Conservation (phyloP, 2,329 filamentous ascomycete genomes). For the Conoideocrella luteorostrata region DNA sequence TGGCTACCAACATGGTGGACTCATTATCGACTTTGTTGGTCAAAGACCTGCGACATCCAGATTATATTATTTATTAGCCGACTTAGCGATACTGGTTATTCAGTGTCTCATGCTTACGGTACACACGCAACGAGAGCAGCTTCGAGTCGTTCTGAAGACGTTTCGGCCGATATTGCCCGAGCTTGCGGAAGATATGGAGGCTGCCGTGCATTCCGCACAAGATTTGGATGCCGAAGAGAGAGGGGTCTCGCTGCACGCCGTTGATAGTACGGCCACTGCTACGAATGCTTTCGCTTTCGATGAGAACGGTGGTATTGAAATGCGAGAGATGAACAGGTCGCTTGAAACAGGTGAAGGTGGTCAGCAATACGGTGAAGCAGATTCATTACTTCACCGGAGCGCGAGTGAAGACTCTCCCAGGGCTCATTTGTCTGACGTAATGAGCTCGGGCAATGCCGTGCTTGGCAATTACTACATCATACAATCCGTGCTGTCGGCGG, state of each 20-base stretch:
- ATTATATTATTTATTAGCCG: slow-evolving; percentile 48
- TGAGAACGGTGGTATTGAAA: slow-evolving; percentile 38
- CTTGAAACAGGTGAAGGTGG: slow-evolving; percentile 18
- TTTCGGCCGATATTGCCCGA: slow-evolving; percentile 27
- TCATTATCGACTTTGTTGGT: slow-evolving; percentile 62
- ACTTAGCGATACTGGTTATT: slow-evolving; percentile 47
- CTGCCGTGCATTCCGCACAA: slow-evolving; percentile 30
- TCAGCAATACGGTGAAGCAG: slow-evolving; percentile 21
- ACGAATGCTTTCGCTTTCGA: slow-evolving; percentile 21
- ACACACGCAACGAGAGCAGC: slow-evolving; percentile 52
- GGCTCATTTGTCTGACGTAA: slow-evolving; percentile 38
- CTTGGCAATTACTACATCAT: slow-evolving; percentile 48
- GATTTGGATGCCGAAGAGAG: slow-evolving; percentile 53
- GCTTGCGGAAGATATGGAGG: slow-evolving; percentile 18
- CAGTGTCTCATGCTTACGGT: slow-evolving; percentile 61
- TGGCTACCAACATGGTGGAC: slow-evolving; percentile 61
- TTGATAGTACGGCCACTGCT: slow-evolving; percentile 20
- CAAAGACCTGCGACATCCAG: slow-evolving; percentile 56
- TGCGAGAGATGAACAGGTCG: slow-evolving; percentile 28
- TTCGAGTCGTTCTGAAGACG: slow-evolving; percentile 42
- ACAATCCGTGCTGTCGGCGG: slow-evolving; percentile 41
- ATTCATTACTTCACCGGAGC: slow-evolving; percentile 19
- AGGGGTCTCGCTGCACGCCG: slow-evolving; percentile 29
- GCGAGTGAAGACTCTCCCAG: slow-evolving; percentile 23
- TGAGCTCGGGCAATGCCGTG: slow-evolving; percentile 50